These are phyloP conservation scores for Clavulina sp. DNA, from an alignment of 768 basidiomycete species.

Conservation along the genomic window DNA sequence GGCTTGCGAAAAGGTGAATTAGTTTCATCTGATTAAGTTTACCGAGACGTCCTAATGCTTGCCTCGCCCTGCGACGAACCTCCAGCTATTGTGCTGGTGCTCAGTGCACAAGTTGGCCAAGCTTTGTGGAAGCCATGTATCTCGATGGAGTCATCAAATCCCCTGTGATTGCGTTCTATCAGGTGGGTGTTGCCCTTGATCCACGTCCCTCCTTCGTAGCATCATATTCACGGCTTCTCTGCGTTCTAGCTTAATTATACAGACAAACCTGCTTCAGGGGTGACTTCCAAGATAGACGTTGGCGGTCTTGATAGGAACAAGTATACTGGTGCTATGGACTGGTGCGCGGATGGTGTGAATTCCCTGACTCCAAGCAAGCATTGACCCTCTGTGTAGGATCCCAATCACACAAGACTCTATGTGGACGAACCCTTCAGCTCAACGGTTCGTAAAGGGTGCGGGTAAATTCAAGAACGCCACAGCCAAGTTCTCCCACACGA, in stretches of 20 bases:
- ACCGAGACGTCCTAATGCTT: neutral
- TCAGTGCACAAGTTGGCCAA: constrained; percentile 3
- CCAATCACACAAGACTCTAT: neutral
- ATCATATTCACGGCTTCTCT: neutral
- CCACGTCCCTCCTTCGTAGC: neutral
- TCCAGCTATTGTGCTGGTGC: neutral
- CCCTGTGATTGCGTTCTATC: neutral
- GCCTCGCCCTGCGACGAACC: neutral
- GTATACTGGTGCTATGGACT: constrained; percentile 8
- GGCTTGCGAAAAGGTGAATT: neutral
- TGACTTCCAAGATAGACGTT: neutral
- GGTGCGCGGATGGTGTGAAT: neutral
- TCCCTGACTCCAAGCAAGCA: no score
- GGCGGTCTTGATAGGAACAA: constrained; percentile 8
- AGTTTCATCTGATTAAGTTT: neutral
- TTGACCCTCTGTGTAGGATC: neutral
- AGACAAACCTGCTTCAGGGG: neutral
- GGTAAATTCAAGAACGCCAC: neutral
- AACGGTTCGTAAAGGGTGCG: neutral
- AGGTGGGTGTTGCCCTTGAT: neutral
- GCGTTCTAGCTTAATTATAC: neutral
- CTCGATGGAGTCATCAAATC: neutral
- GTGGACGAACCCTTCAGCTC: neutral
- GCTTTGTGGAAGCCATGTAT: constrained; percentile 3
- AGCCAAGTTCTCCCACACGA: neutral